Percentiles rank a stretch among this genome's conserved stretches.
phyloP scores from a whole-genome alignment of 805 yeast species.

The Candida quercuum region DNA sequence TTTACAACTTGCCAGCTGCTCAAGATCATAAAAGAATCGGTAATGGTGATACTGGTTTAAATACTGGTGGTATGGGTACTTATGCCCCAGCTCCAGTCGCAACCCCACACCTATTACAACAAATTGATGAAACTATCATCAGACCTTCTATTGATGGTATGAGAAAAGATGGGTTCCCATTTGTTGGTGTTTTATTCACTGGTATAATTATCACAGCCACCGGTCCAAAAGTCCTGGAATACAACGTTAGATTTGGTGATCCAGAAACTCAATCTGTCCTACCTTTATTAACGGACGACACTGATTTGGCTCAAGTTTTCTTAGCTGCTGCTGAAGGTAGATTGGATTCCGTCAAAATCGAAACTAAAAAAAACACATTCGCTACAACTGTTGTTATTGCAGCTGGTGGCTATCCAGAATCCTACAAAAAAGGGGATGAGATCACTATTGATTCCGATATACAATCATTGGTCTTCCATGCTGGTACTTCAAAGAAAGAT shows the following conservation, averaged over 20 bases:
- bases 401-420: conserved; percentile 95
- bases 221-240: conserved; percentile 94
- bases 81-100: conserved; percentile 98
- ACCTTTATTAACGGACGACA: conserved; percentile 72
- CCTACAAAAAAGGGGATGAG: conserved; percentile 80
- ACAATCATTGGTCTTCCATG: conserved; percentile 82
- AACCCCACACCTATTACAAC: conserved; percentile 62
- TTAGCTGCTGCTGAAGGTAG: conserved; percentile 93
- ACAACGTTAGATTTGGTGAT: conserved; percentile 97
- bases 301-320: conserved; percentile 92
- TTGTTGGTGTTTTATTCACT: conserved; percentile 92
- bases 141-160: conserved; percentile 93
- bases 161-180: conserved; percentile 93
- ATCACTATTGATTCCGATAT: conserved; percentile 51
- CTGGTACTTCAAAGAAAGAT: conserved; percentile 71
- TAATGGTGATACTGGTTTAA: conserved; percentile 88
- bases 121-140: conserved; percentile 70
- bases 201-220: conserved; percentile 86
- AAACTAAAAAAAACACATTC: conserved; percentile 46
- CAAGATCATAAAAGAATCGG: conserved; percentile 97
- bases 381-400: conserved; percentile 94
- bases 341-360: conserved; percentile 74
- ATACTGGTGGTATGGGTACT: conserved; percentile 99
- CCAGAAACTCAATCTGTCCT: conserved; percentile 98
- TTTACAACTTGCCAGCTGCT: conserved; percentile 89